phyloP scores from a whole-genome alignment of 352 stramenopile species.

The Thraustotheca clavata region DNA sequence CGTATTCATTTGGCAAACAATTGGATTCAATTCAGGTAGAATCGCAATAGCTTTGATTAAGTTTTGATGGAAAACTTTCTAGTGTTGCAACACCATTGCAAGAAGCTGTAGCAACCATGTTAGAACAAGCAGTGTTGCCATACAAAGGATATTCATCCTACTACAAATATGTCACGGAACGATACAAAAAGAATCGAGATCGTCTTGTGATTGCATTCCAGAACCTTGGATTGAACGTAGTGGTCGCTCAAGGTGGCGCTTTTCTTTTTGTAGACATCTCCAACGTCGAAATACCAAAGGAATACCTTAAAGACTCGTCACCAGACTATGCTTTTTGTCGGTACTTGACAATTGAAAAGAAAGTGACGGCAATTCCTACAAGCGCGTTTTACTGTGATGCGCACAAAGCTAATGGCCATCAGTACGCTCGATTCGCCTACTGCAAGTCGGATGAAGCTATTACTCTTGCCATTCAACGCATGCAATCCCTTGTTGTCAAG shows the following conservation, averaged over 20 bases:
- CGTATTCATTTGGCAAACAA: slow-evolving; percentile 75
- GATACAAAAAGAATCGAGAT: slow-evolving; percentile 71
- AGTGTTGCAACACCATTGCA: slow-evolving; percentile 82
- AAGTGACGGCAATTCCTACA: slow-evolving; percentile 89
- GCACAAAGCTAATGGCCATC: slow-evolving; percentile 63
- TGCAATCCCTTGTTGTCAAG: slow-evolving; percentile 23
- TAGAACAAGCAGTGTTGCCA: slow-evolving; percentile 50
- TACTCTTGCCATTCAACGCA: slow-evolving; percentile 68
- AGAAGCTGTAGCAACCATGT: slow-evolving; percentile 70
- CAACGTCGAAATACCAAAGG: slow-evolving; percentile 40
- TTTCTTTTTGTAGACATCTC: slow-evolving; percentile 80
- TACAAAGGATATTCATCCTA: slow-evolving; percentile 72
- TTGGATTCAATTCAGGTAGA: slow-evolving; percentile 63
- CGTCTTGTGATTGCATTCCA: slow-evolving; percentile 39
- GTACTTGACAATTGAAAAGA: slow-evolving; percentile 87
- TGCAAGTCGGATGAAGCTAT: slow-evolving; percentile 93
- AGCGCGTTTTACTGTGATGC: slow-evolving; percentile 85
- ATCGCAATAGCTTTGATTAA: neutral
- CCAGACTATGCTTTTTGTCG: slow-evolving; percentile 89
- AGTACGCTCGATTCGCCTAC: slow-evolving; percentile 90
- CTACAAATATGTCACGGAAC: slow-evolving; percentile 65
- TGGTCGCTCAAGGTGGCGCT: slow-evolving; percentile 57
- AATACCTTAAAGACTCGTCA: slow-evolving; percentile 45
- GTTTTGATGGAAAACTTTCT: slow-evolving; percentile 30
- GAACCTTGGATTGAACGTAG: slow-evolving; percentile 49